Evolutionary conservation across 805 yeast species (phyloP), one percentile per base, ranked within the genome.

Genomic region (Yamadazyma laniorum): DNA sequence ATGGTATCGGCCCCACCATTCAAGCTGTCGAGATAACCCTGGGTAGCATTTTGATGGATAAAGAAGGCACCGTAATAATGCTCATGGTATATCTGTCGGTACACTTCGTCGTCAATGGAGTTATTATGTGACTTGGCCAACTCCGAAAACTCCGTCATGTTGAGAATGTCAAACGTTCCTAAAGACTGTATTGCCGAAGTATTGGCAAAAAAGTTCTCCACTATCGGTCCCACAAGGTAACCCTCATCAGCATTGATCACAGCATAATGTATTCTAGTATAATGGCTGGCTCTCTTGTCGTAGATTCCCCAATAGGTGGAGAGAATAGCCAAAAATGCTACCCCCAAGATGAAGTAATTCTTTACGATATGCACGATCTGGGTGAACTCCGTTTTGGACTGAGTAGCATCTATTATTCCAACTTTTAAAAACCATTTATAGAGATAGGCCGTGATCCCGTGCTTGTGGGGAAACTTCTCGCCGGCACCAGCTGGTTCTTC

Each of bases 231-330:
- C 8, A 61, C 39, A 2, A 60, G 35, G 1, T 58, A 49, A 14
- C 44, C 46, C 17, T 36, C 35, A 33, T 62, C 68, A 2, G 57
- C 67, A 27, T 52, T 43, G 18, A 59, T 39, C 4, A 62, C 57
- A 3, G 53, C 59, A 35, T 49, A 58, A 14, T 54, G 45, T 18
- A 61, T 34, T 32, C 55, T 42, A 33, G 43, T 46, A 37, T 43
- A 59, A 6, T 56, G 42, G 6, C 44, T 25, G 3, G 42, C 28
- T 14, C 65, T 45, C 23, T 50, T 35, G 26, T 48, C 57, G 44
- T 58, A 61, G 1, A 58, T 44, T 8, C 65, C 66, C 65, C 65
- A 61, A 37, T 60, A 62, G n/a, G 61, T 44, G 35, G 56, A 54
- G 6, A 62, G 49, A 1, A 55, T 53, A 4, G 42, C 31, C 13